Evolutionary conservation across 176 grass and related monocot species (phyloP).

Genomic region (Avena insularis): DNA sequence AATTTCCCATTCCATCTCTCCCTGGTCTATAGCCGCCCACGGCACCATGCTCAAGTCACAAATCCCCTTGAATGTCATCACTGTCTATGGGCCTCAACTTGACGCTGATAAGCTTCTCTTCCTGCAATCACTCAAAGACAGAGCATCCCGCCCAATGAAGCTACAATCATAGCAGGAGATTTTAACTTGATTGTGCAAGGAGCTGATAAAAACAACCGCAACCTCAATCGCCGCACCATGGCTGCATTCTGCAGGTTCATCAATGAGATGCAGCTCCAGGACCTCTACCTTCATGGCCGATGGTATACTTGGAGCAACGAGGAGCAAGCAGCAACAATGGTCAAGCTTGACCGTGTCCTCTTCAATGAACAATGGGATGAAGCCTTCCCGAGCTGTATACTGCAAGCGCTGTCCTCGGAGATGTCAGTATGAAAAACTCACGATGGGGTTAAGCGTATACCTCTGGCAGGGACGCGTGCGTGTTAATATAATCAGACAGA

Average conservation of each 20-base stretch:
- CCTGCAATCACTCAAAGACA: too few relatives aligned
- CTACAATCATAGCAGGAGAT: too few relatives aligned
- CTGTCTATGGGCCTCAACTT: neutral
- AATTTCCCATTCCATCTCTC: too few relatives aligned
- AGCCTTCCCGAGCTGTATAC: neutral
- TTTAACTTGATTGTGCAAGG: neutral
- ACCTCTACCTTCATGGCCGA: neutral
- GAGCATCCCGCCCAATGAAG: too few relatives aligned
- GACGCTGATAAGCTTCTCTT: neutral
- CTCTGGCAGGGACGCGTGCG: too few relatives aligned
- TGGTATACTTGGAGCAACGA: neutral
- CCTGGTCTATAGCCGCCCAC: too few relatives aligned
- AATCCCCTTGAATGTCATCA: too few relatives aligned
- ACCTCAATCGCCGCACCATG: neutral
- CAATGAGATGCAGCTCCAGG: neutral
- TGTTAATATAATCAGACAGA: too few relatives aligned
- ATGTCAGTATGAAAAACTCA: neutral
- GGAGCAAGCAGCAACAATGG: neutral
- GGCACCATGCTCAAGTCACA: too few relatives aligned
- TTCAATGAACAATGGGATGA: neutral
- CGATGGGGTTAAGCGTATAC: too few relatives aligned
- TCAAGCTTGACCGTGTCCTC: neutral
- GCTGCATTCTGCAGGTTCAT: neutral
- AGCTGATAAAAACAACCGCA: neutral
- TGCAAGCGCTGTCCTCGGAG: neutral